Evolutionary conservation across 495 filamentous ascomycete genomes (phyloP), one percentile per base, ranked within the genome.

Genomic region (Barbatosphaeria neglecta): DNA sequence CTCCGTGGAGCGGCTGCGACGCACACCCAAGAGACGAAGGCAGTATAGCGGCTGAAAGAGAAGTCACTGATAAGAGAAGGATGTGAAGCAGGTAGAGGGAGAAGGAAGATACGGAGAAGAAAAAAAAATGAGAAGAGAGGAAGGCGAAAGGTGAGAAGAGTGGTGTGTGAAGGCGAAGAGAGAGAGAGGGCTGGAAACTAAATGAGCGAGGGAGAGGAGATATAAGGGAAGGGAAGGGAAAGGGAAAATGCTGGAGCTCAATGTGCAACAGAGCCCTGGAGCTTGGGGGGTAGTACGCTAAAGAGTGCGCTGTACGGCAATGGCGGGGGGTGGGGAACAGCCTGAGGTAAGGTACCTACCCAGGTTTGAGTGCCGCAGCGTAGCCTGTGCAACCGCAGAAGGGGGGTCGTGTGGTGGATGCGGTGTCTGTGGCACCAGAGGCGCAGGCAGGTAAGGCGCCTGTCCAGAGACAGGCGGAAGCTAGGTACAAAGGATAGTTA

Each of bases 171-270:
- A n/a, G n/a, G 31, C 15, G 10, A 35, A 15, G 31, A 35, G 2
- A 44, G 49, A 22, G 44, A 23, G 16, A 25, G 47, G 25, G 49
- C n/a, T n/a, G n/a, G n/a, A n/a, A n/a, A n/a, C n/a, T n/a, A n/a
- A 51, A 9, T 44, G 44, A 15, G 10, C 27, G 27, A 31, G 27
- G 27, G 27, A 31, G 27, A 31, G 8, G 27, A 31, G 9, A 15
- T 35, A 35, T 35, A 35, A n/a, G n/a, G 31, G 28, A 9, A 33
- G 28, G 9, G 31, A 35, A n/a, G 13, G 3, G 31, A 15, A 15
- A n/a, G 16, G n/a, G n/a, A n/a, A n/a, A n/a, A n/a, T n/a, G n/a
- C n/a, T n/a, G n/a, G n/a, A n/a, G n/a, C n/a, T n/a, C n/a, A n/a
- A n/a, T n/a, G n/a, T n/a, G n/a, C n/a, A n/a, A n/a, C n/a, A n/a